Evolutionary conservation across 1,284 basidiomycete species (phyloP).

Genomic region (Bondarzewia mesenterica): DNA sequence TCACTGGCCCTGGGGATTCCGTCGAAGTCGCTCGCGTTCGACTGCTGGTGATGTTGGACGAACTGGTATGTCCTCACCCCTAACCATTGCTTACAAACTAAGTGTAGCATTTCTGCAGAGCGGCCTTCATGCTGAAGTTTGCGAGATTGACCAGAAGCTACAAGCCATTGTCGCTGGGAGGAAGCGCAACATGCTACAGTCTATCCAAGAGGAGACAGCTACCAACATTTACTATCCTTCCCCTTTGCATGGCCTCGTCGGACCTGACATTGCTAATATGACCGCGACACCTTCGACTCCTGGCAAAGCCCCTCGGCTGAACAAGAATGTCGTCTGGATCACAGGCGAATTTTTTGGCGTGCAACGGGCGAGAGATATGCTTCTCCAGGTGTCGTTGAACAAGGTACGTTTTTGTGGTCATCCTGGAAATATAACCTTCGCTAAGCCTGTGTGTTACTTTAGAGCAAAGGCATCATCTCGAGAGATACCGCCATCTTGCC

Average conservation of each 20-base stretch:
- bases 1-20: constrained; percentile 82
- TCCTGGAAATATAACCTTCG: constrained; percentile 6
- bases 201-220: constrained; percentile 94
- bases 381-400: constrained; percentile 78
- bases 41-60: constrained; percentile 90
- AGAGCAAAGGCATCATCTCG: constrained; percentile 90
- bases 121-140: constrained; percentile 82
- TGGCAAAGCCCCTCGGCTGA: constrained; percentile 29
- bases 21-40: constrained; percentile 89
- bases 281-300: constrained; percentile 27
- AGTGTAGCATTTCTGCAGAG: constrained; percentile 40
- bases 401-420: constrained; percentile 47
- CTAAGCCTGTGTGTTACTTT: constrained; percentile 13
- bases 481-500: constrained; percentile 92
- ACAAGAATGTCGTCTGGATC: constrained; percentile 86
- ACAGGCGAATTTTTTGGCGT: constrained; percentile 98
- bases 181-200: constrained; percentile 83
- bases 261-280: constrained; percentile 41
- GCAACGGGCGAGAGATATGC: constrained; percentile 91
- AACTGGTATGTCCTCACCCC: constrained; percentile 56
- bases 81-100: not conserved
- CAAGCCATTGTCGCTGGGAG: constrained; percentile 90
- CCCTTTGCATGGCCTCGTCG: constrained; percentile 80
- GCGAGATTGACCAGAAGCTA: constrained; percentile 93
- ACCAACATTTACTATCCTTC: constrained; percentile 96